A percentile compares a stretch with the other conserved stretches of the same genome.
These are phyloP conservation scores for Metschnikowia reukaufii DNA, from an alignment of 805 yeast species.

Conservation along the genomic window DNA sequence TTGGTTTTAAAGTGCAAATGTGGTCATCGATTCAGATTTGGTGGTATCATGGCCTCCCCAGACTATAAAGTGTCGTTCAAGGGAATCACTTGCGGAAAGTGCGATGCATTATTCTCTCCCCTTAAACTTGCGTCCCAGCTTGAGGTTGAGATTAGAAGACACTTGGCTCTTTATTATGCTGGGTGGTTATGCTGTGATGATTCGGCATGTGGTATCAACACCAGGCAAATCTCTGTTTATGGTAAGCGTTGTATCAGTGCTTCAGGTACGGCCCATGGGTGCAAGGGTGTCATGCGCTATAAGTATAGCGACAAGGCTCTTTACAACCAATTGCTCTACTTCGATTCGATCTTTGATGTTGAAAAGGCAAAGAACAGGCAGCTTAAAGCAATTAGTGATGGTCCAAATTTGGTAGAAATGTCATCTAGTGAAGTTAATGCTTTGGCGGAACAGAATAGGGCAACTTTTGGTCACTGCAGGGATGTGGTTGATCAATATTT, in stretches of 20 bases:
- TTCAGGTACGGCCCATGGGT: constrained; percentile 59
- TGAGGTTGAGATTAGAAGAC: constrained; percentile 67
- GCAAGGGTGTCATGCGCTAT: constrained; percentile 81
- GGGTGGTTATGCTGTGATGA: constrained; percentile 88
- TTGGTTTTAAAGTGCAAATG: constrained; percentile 65
- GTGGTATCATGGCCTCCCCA: constrained; percentile 68
- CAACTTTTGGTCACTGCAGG: constrained; percentile 51
- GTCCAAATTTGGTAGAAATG: constrained; percentile 18
- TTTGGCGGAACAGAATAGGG: constrained; percentile 76
- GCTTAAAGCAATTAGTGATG: constrained; percentile 53
- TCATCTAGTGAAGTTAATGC: constrained; percentile 62
- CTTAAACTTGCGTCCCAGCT: constrained; percentile 67
- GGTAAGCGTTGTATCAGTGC: constrained; percentile 80
- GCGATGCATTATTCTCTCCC: constrained; percentile 52
- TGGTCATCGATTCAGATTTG: constrained; percentile 59
- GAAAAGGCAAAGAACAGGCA: constrained; percentile 65
- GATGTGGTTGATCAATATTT: constrained; percentile 71
- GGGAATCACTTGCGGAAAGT: constrained; percentile 70
- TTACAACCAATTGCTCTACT: constrained; percentile 82
- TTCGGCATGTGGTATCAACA: constrained; percentile 70
- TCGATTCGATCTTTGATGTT: constrained; percentile 75
- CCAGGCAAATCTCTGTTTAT: constrained; percentile 85
- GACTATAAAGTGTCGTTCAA: constrained; percentile 60
- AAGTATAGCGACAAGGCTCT: constrained; percentile 75
- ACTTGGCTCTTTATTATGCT: constrained; percentile 76